phyloP scores from a whole-genome alignment of 495 filamentous ascomycete species.

The Aspergillus egyptiacus region DNA sequence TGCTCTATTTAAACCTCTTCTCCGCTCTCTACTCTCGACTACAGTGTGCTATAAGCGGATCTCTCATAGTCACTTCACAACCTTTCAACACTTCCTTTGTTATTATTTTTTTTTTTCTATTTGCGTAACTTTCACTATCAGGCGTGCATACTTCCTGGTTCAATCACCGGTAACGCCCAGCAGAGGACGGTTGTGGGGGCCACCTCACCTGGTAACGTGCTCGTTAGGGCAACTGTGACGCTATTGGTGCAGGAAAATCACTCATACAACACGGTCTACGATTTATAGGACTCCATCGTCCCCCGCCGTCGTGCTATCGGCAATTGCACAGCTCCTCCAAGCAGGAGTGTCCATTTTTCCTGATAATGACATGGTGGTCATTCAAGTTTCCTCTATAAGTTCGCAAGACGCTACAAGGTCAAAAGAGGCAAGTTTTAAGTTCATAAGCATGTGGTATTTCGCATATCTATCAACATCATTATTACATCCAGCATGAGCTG shows the following conservation, averaged over 20 bases:
- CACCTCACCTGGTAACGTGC: not conserved
- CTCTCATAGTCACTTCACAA: no score
- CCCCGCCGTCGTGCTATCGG: not conserved
- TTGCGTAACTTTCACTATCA: no score
- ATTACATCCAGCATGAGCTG: slow-evolving; percentile 4
- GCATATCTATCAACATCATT: slow-evolving; percentile 9
- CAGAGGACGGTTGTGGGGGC: not conserved
- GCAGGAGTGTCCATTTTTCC: not conserved
- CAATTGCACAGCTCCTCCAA: no score
- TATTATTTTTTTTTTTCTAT: not conserved
- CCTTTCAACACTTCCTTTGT: no score
- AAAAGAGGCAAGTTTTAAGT: not conserved
- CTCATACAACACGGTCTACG: slow-evolving; percentile 1
- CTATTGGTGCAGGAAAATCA: slow-evolving; percentile 3
- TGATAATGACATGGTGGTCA: not conserved
- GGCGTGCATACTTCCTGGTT: not conserved
- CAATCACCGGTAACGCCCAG: not conserved
- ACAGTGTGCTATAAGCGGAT: no score
- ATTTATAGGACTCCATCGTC: not conserved
- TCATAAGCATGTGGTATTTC: slow-evolving; percentile 5
- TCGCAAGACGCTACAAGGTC: not conserved
- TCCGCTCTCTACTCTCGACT: not conserved
- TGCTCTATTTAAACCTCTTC: slow-evolving; percentile 1
- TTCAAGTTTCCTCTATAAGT: not conserved
- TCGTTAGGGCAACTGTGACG: not conserved